phyloP scores from a whole-genome alignment of 2,329 filamentous ascomycete species.

The Trichoderma endophyticum region DNA sequence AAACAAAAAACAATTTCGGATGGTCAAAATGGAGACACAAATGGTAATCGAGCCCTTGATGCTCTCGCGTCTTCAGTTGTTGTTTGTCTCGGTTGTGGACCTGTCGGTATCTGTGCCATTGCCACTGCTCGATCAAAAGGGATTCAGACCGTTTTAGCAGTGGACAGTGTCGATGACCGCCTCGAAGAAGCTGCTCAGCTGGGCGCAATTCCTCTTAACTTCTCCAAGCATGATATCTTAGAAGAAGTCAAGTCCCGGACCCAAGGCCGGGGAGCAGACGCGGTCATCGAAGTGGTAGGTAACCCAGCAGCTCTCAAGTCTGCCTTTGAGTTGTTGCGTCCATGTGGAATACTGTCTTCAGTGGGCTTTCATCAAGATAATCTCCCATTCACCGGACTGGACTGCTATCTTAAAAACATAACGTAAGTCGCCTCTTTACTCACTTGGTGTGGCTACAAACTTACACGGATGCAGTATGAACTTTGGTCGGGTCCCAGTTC shows the following conservation, averaged over 20 bases:
- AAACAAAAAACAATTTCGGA: neutral
- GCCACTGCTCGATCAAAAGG: neutral
- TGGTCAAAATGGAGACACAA: neutral
- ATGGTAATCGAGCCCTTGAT: neutral
- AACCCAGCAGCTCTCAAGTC: neutral
- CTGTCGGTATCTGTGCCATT: conserved; percentile 5
- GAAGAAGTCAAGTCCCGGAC: neutral
- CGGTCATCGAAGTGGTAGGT: neutral
- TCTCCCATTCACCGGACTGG: neutral
- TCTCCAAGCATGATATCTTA: neutral
- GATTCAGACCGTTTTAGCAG: neutral
- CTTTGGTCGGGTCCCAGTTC: conserved; percentile 1
- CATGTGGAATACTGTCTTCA: neutral
- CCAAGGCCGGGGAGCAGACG: neutral
- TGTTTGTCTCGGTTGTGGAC: neutral
- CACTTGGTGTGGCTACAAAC: neutral
- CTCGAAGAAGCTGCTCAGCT: neutral
- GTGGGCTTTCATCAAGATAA: neutral
- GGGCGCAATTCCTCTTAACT: neutral
- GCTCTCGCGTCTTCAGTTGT: neutral
- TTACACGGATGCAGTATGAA: neutral
- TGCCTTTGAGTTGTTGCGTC: neutral
- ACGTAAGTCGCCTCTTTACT: neutral
- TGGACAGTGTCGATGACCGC: neutral
- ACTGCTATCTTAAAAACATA: conserved; percentile 1